These are phyloP conservation scores for Claviceps humidiphila DNA, from an alignment of 2,329 filamentous ascomycete species.

Conservation along the genomic window DNA sequence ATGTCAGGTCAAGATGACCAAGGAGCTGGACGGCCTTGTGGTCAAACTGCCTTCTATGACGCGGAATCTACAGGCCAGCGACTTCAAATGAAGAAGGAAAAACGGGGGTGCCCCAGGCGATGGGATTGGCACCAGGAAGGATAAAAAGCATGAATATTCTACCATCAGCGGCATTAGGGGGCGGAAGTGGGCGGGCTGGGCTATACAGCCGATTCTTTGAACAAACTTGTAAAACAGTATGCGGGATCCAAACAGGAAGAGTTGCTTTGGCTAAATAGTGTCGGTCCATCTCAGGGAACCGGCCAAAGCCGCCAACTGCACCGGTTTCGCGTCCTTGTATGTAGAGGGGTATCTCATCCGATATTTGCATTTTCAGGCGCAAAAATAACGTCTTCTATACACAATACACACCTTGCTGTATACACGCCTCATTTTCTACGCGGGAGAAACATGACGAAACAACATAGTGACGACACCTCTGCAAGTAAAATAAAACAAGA, in stretches of 20 bases:
- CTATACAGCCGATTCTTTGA: background rate
- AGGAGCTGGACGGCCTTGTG: constrained; percentile 73
- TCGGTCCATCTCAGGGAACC: background rate
- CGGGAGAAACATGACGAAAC: background rate
- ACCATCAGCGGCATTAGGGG: no score
- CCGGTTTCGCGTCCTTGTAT: background rate
- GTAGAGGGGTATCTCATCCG: constrained; percentile 5
- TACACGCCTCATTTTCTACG: constrained; percentile 15
- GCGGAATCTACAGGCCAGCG: constrained; percentile 86
- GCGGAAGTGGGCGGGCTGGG: background rate
- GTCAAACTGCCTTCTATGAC: constrained; percentile 89
- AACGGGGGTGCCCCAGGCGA: background rate
- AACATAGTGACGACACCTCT: background rate
- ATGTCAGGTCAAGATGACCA: constrained; percentile 85
- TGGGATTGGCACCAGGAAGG: no score
- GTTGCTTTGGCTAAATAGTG: background rate
- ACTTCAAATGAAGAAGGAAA: constrained; percentile 47
- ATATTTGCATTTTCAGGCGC: constrained; percentile 6
- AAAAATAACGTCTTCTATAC: constrained; percentile 4
- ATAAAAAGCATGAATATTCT: no score
- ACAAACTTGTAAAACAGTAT: constrained; percentile 4
- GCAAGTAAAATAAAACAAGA: background rate
- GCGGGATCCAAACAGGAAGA: background rate
- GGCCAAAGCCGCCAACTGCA: background rate
- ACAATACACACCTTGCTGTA: constrained; percentile 1